phyloP scores from a whole-genome alignment of 164 flowering plant species.

The Paratinospora sagittata region DNA sequence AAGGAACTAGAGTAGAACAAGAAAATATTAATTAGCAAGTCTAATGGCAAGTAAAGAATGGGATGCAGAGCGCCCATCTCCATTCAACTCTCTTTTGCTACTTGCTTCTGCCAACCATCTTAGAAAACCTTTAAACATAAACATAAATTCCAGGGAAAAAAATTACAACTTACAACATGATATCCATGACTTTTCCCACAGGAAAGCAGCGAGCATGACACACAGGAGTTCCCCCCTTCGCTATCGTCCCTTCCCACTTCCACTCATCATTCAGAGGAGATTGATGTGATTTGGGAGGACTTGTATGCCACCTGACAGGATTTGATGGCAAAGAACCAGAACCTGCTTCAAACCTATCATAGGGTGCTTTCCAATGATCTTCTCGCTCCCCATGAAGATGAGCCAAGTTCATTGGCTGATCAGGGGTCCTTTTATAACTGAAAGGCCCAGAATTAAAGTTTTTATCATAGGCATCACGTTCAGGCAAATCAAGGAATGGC shows the following conservation, averaged over 20 bases:
- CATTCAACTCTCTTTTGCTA: neutral
- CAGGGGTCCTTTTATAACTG: conserved; percentile 31
- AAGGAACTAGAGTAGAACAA: neutral
- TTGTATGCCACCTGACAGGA: conserved; percentile 34
- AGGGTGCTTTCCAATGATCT: conserved; percentile 36
- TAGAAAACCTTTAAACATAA: neutral
- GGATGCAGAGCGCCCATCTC: neutral
- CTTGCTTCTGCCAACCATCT: neutral
- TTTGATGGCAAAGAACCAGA: conserved; percentile 36
- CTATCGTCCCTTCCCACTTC: conserved; percentile 98
- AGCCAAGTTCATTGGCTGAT: conserved; percentile 21
- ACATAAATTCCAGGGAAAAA: neutral
- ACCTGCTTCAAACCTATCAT: conserved; percentile 37
- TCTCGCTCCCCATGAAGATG: conserved; percentile 33
- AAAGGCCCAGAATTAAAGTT: conserved; percentile 32
- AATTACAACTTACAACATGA: conserved; percentile 59
- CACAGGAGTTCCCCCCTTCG: conserved; percentile 88
- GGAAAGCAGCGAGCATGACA: conserved; percentile 98
- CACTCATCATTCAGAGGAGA: conserved; percentile 54
- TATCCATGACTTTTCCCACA: conserved; percentile 73
- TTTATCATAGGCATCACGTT: conserved; percentile 30
- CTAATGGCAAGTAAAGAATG: neutral
- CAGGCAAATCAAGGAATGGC: conserved; percentile 34
- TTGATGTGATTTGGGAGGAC: conserved; percentile 39
- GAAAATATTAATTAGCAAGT: neutral